Conservation (phyloP, 2,329 filamentous ascomycete genomes). For the Aureobasidium sp. region DNA sequence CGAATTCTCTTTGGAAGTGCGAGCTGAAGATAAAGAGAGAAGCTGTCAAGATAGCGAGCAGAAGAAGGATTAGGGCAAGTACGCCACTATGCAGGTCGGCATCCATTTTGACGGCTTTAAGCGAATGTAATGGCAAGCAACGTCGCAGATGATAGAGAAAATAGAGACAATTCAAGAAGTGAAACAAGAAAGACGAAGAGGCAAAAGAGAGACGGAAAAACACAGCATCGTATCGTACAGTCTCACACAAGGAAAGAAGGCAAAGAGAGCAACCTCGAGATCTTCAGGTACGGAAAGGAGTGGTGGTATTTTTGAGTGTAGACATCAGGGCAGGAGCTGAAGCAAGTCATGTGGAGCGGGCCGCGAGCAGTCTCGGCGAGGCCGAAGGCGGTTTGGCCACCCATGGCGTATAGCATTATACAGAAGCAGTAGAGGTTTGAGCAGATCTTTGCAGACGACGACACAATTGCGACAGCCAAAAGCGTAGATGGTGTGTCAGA, state of each 20-base stretch:
- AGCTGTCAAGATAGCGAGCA: neutral
- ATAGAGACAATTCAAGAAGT: neutral
- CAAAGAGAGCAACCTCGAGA: neutral
- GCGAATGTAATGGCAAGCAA: neutral
- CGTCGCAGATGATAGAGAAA: neutral
- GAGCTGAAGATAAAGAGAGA: neutral
- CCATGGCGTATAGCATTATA: neutral
- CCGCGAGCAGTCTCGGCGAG: neutral
- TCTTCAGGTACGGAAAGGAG: conserved; percentile 2
- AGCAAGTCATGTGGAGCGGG: conserved; percentile 10
- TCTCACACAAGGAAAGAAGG: neutral
- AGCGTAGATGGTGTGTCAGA: neutral
- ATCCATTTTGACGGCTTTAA: neutral
- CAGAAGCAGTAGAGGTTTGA: neutral
- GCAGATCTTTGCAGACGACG: neutral
- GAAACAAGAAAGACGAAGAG: neutral
- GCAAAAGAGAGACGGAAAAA: conserved; percentile 1
- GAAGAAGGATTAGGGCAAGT: neutral
- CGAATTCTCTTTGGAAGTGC: neutral
- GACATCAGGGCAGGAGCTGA: neutral
- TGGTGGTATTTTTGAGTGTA: conserved; percentile 3
- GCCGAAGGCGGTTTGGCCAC: conserved; percentile 9
- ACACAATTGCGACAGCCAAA: neutral
- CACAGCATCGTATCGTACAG: neutral
- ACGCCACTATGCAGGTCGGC: neutral